A percentile compares a stretch with the other conserved stretches of the same genome.
These are phyloP conservation scores for Mrakia gelida DNA, from an alignment of 768 basidiomycete genomes.

Conservation along the genomic window DNA sequence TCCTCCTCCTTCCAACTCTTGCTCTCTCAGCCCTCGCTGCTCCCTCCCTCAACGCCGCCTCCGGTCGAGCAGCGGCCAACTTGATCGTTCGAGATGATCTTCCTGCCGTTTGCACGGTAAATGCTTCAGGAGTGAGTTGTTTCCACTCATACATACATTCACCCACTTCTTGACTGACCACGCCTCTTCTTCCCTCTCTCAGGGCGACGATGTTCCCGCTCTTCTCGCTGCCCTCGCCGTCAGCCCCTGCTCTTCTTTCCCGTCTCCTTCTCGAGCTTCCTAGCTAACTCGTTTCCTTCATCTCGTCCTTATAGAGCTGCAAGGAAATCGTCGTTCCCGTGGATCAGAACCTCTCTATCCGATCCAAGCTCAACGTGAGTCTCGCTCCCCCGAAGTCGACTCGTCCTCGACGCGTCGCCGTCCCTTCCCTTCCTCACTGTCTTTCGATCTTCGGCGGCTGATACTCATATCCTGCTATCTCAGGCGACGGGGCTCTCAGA, in stretches of 20 bases:
- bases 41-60: neutral
- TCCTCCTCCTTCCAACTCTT: neutral
- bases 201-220: neutral
- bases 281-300: neutral
- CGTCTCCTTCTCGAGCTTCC: neutral
- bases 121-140: neutral
- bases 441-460: no score
- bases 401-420: neutral
- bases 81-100: neutral
- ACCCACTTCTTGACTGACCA: neutral
- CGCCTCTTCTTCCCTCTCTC: neutral
- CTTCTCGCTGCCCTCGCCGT: neutral
- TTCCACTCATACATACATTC: neutral
- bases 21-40: neutral
- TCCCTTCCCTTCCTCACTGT: neutral
- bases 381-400: neutral
- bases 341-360: neutral
- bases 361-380: conserved; percentile 3
- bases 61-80: neutral
- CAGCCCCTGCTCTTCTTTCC: neutral
- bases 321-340: neutral
- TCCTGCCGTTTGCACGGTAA: neutral
- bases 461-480: neutral
- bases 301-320: neutral
- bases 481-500: conserved; percentile 3